phyloP scores from a whole-genome alignment of 805 yeast species.

The Lachancea kluyveri region DNA sequence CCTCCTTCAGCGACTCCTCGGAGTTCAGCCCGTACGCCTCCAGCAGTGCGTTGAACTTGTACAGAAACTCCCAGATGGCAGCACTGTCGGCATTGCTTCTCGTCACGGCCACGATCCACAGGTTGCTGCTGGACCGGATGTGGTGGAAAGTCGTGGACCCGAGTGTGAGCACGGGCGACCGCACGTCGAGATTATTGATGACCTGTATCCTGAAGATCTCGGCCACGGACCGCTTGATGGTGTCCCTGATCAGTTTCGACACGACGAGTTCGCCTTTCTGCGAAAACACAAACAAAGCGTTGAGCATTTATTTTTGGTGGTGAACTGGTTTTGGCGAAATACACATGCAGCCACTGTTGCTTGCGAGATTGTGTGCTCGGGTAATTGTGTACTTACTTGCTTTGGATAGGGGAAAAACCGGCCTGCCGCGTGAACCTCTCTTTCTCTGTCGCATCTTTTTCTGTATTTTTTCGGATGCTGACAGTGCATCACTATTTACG shows the following conservation, averaged over 20 bases:
- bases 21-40: constrained; percentile 32
- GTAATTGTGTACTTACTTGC: too few relatives aligned
- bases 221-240: constrained; percentile 69
- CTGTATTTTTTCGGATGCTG: too few relatives aligned
- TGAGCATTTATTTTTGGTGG: constrained; percentile 52
- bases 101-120: constrained; percentile 87
- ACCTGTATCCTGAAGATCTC: constrained; percentile 93
- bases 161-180: constrained; percentile 71
- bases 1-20: constrained; percentile 51
- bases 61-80: constrained; percentile 69
- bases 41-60: constrained; percentile 51
- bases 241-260: constrained; percentile 66
- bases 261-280: constrained; percentile 78
- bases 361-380: too few relatives aligned
- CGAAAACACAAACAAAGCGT: constrained; percentile 75
- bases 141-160: constrained; percentile 92
- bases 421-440: too few relatives aligned
- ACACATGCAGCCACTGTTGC: too few relatives aligned
- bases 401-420: too few relatives aligned
- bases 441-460: too few relatives aligned
- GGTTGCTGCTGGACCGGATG: constrained; percentile 43
- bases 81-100: constrained; percentile 85
- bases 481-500: too few relatives aligned
- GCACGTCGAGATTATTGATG: constrained; percentile 48
- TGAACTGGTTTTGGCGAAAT: too few relatives aligned